These are phyloP conservation scores for Magnaporthiopsis rhizophila DNA, from an alignment of 2,329 filamentous ascomycete species.

Conservation along the genomic window DNA sequence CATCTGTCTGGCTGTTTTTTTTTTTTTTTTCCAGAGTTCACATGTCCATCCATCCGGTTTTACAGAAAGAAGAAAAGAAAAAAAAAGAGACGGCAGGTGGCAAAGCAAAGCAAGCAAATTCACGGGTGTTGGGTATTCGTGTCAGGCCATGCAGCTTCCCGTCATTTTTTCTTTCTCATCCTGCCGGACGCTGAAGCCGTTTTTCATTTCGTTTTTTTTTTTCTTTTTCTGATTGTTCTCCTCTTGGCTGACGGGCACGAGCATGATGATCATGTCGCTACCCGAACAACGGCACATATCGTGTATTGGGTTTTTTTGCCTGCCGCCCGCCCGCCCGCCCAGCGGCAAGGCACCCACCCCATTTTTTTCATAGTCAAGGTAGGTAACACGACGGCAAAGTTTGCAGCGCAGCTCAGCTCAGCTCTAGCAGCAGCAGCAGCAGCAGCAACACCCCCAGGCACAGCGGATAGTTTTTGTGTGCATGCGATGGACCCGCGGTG, in stretches of 20 bases:
- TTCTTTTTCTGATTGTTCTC: too few relatives aligned
- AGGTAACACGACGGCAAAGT: too few relatives aligned
- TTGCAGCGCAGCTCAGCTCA: neutral
- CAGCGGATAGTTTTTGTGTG: too few relatives aligned
- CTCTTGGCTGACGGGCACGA: neutral
- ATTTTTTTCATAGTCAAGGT: too few relatives aligned
- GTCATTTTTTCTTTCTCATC: too few relatives aligned
- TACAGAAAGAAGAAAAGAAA: neutral
- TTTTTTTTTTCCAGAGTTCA: too few relatives aligned
- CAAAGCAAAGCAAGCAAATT: too few relatives aligned
- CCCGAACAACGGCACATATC: neutral
- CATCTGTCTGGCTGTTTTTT: neutral
- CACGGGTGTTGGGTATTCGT: neutral
- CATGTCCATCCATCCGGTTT: too few relatives aligned
- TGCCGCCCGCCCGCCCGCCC: neutral
- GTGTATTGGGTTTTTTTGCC: neutral
- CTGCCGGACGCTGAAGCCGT: too few relatives aligned
- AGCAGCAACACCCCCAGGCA: neutral
- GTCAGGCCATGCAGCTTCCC: neutral
- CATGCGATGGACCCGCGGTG: neutral
- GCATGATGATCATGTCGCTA: neutral
- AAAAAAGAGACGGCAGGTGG: too few relatives aligned
- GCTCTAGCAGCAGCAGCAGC: neutral
- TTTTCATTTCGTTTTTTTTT: too few relatives aligned
- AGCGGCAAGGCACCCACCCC: neutral